phyloP scores from a whole-genome alignment of 306 rosid genomes.

The Macrotyloma uniflorum region DNA sequence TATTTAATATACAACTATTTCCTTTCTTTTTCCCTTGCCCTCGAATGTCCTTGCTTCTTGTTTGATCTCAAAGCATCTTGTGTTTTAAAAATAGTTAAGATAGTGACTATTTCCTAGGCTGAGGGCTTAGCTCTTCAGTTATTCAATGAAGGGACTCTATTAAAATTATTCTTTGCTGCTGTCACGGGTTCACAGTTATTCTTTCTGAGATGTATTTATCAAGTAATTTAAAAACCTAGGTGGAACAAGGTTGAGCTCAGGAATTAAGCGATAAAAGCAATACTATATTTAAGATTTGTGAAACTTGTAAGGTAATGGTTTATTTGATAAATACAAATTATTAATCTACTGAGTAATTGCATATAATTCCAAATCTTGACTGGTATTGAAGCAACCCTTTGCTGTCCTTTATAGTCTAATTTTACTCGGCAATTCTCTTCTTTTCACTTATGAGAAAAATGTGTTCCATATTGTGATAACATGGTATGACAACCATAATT shows the following conservation, averaged over 20 bases:
- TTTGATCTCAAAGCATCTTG: slow-evolving; percentile 36
- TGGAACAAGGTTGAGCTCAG: slow-evolving; percentile 2
- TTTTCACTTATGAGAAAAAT: background rate
- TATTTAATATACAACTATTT: background rate
- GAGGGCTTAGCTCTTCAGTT: slow-evolving; percentile 25
- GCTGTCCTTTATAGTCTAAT: background rate
- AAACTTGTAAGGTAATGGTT: background rate
- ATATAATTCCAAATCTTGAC: slow-evolving; percentile 11
- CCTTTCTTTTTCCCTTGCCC: background rate
- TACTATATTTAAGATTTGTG: slow-evolving; percentile 1
- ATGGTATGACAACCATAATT: background rate
- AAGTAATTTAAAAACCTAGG: slow-evolving; percentile 20
- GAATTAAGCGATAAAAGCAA: slow-evolving; percentile 10
- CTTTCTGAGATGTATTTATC: background rate
- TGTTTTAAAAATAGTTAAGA: background rate
- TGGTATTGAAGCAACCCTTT: slow-evolving; percentile 19
- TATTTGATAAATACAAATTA: slow-evolving; percentile 16
- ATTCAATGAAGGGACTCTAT: background rate
- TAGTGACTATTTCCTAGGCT: slow-evolving; percentile 15
- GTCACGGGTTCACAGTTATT: slow-evolving; percentile 34
- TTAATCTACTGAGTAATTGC: background rate
- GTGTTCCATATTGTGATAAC: background rate
- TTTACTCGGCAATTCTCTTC: background rate
- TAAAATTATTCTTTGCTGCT: slow-evolving; percentile 7
- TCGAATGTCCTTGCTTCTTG: slow-evolving; percentile 8